Evolutionary conservation across 176 grass and related monocot genomes (phyloP).

Genomic region (Oryza glumipatula): DNA sequence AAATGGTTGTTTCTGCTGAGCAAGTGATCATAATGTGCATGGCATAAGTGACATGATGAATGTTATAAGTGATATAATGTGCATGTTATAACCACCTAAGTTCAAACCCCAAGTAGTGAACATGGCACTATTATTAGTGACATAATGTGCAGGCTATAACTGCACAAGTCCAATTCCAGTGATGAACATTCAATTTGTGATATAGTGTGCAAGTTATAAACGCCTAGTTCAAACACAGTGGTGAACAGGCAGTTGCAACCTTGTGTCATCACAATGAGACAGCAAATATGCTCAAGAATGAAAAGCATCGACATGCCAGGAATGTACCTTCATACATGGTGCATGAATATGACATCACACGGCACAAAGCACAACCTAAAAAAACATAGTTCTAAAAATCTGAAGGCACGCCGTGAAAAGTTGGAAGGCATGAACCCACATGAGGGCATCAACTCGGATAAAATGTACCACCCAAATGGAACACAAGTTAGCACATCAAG

Average conservation of each 20-base stretch:
- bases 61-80: too few species aligned
- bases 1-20: not conserved
- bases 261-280: not conserved
- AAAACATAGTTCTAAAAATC: not conserved
- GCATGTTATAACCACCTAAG: too few species aligned
- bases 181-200: not conserved
- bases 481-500: conserved; percentile 34
- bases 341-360: not conserved
- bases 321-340: not conserved
- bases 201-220: not conserved
- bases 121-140: not conserved
- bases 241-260: not conserved
- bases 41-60: too few species aligned
- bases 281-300: not conserved
- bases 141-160: not conserved
- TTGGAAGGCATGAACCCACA: not conserved
- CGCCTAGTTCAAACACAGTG: too few species aligned
- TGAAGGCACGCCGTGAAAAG: not conserved
- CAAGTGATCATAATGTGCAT: not conserved
- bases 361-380: not conserved
- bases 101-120: not conserved
- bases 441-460: not conserved
- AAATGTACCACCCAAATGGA: not conserved
- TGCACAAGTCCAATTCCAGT: not conserved
- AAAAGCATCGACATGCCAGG: not conserved